phyloP scores from a whole-genome alignment of 495 filamentous ascomycete genomes.

The Pyrenopolyporus hunteri region DNA sequence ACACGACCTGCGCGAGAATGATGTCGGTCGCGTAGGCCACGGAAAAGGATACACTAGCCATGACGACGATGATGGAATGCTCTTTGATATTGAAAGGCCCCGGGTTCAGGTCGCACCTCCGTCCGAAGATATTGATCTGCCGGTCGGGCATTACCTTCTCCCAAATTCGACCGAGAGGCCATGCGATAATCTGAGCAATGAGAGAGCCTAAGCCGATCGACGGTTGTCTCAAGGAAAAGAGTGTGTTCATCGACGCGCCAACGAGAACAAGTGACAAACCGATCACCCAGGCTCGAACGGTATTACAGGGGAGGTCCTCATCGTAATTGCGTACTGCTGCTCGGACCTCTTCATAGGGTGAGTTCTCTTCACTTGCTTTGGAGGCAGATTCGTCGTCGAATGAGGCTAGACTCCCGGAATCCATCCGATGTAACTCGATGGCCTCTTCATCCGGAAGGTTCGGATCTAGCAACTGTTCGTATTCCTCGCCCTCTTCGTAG shows the following conservation, averaged over 20 bases:
- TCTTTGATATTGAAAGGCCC: slow-evolving; percentile 79
- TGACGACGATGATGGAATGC: slow-evolving; percentile 78
- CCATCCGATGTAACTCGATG: slow-evolving; percentile 41
- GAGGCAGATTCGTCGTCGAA: slow-evolving; percentile 46
- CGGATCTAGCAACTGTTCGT: slow-evolving; percentile 57
- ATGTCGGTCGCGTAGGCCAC: slow-evolving; percentile 75
- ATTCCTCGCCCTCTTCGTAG: slow-evolving; percentile 49
- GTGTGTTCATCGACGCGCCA: slow-evolving; percentile 70
- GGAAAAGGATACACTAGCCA: slow-evolving; percentile 65
- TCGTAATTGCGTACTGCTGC: slow-evolving; percentile 68
- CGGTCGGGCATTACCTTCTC: slow-evolving; percentile 56
- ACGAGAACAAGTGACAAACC: slow-evolving; percentile 69
- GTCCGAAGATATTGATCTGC: slow-evolving; percentile 60
- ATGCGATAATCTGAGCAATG: slow-evolving; percentile 73
- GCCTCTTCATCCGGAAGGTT: slow-evolving; percentile 51
- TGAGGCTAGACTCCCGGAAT: slow-evolving; percentile 26
- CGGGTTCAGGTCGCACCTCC: slow-evolving; percentile 65
- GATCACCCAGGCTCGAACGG: slow-evolving; percentile 75
- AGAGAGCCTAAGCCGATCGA: slow-evolving; percentile 71
- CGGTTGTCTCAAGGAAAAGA: slow-evolving; percentile 71
- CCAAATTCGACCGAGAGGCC: slow-evolving; percentile 68
- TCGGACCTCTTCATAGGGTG: slow-evolving; percentile 73
- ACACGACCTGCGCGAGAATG: slow-evolving; percentile 67
- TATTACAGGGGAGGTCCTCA: slow-evolving; percentile 71
- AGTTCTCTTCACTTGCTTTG: slow-evolving; percentile 55